Evolutionary conservation across 2,329 filamentous ascomycete species (phyloP), one percentile per base, ranked within the genome.

Genomic region (Arthroderma sp.): DNA sequence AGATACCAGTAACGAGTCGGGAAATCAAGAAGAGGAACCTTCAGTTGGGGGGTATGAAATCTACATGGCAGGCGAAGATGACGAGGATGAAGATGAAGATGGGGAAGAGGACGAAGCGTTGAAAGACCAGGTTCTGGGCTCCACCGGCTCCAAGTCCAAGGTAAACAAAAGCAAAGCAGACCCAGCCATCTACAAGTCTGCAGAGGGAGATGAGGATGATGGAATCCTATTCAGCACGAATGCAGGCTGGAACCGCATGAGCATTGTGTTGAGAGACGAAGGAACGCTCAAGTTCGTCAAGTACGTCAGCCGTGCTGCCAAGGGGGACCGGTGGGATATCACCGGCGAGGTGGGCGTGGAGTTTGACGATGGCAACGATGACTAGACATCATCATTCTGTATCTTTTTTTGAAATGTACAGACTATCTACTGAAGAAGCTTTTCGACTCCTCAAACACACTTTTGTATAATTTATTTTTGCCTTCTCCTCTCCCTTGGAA

Each of bases 271-370:
- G 53, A 76, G 91, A 47, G 91, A 98, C 60, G 79, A 77, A 53
- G 88, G 86, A 9, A 82, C 83, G 9, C 71, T 98, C 58, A 82
- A 86, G 61, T 98, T 98, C 60, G 87, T 96, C 57, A 98, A 96
- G 70, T 98, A 96, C 62, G 83, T 98, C 22, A 93, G 83, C 64
- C 73, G 73, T 48, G 77, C 74, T 42, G 91, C 91, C 5, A 77
- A 77, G 58, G 91, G 91, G 1, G 91, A 96, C 65, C 74, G 91
- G 37, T 96, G 88, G 86, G 91, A 98, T 66, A 72, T 96, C 41
- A 82, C 78, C 39, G 91, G 80, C 0, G 78, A 79, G 31, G 86
- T 84, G 61, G 85, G 82, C 27, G 81, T 94, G 30, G 72, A 72
- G 42, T 73, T 73, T 51, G 71, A 68, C 9, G 74, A 73, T 8